Evolutionary conservation across 129 eudicot species (phyloP).

Genomic region (Solidago caesia): DNA sequence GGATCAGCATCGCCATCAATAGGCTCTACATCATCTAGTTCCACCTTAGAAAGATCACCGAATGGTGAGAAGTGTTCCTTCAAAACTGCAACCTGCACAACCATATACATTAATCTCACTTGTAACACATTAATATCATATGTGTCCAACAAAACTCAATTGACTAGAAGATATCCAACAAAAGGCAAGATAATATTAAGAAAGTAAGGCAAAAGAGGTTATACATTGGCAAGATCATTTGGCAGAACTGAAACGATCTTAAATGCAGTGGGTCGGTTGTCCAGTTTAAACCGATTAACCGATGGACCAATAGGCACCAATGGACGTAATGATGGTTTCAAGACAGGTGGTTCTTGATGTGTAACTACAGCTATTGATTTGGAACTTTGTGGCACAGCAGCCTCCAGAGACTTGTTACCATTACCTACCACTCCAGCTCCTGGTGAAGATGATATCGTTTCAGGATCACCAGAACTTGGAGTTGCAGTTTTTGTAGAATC

Average conservation of each 20-base stretch:
- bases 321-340: conserved; percentile 52
- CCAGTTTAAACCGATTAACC: conserved; percentile 75
- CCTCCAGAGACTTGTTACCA: conserved; percentile 35
- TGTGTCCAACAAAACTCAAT: background rate
- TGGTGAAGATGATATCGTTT: conserved; percentile 35
- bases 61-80: conserved; percentile 76
- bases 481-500: conserved; percentile 44
- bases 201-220: conserved; percentile 1
- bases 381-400: conserved; percentile 29
- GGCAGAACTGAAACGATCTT: conserved; percentile 69
- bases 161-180: conserved; percentile 1
- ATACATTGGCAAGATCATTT: conserved; percentile 67
- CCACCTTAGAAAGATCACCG: conserved; percentile 73
- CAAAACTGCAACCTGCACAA: conserved; percentile 62
- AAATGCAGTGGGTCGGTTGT: conserved; percentile 85
- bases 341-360: conserved; percentile 38
- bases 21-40: conserved; percentile 51
- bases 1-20: conserved; percentile 39
- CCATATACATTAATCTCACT: background rate
- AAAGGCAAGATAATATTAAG: background rate
- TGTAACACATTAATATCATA: conserved; percentile 1
- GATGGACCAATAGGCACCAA: conserved; percentile 45
- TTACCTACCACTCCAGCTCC: conserved; percentile 35
- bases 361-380: conserved; percentile 32
- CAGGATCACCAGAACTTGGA: conserved; percentile 31